Evolutionary conservation across 257 asterid species (phyloP).

Genomic region (Capsicum rhomboideum): DNA sequence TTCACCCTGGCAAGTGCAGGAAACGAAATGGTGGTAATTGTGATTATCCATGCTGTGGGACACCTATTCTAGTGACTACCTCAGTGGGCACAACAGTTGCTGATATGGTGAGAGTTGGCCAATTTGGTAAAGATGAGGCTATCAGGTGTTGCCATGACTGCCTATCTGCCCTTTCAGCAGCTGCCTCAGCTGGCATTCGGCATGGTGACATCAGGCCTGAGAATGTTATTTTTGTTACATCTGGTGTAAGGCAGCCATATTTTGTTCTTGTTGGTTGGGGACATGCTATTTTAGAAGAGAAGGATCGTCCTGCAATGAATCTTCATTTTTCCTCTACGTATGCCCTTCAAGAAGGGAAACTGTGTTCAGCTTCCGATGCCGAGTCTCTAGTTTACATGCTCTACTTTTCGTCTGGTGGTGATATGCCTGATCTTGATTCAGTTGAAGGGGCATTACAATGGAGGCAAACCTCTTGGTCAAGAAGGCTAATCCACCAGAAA

Average conservation of each 20-base stretch:
- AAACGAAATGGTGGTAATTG: slow-evolving; percentile 58
- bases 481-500: slow-evolving; percentile 84
- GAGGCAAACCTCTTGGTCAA: slow-evolving; percentile 94
- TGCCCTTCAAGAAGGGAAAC: slow-evolving; percentile 87
- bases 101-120: slow-evolving; percentile 59
- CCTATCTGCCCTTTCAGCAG: slow-evolving; percentile 70
- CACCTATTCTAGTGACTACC: slow-evolving; percentile 62
- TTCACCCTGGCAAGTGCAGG: slow-evolving; percentile 71
- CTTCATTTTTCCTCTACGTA: slow-evolving; percentile 92
- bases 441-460: slow-evolving; percentile 91
- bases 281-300: slow-evolving; percentile 86
- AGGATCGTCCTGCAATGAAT: slow-evolving; percentile 81
- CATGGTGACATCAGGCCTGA: slow-evolving; percentile 95
- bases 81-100: slow-evolving; percentile 78
- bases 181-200: slow-evolving; percentile 70
- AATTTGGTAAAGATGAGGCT: slow-evolving; percentile 59
- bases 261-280: slow-evolving; percentile 92
- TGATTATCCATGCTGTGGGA: slow-evolving; percentile 81
- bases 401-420: slow-evolving; percentile 64
- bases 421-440: slow-evolving; percentile 74
- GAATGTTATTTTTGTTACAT: slow-evolving; percentile 51
- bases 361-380: slow-evolving; percentile 94
- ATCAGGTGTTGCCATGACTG: slow-evolving; percentile 90
- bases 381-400: slow-evolving; percentile 88
- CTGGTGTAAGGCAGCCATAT: slow-evolving; percentile 44